Percentiles rank a stretch among this genome's conserved stretches.
Evolutionary conservation across 2,329 filamentous ascomycete species (phyloP).

Genomic region (Stenocarpella maydis): DNA sequence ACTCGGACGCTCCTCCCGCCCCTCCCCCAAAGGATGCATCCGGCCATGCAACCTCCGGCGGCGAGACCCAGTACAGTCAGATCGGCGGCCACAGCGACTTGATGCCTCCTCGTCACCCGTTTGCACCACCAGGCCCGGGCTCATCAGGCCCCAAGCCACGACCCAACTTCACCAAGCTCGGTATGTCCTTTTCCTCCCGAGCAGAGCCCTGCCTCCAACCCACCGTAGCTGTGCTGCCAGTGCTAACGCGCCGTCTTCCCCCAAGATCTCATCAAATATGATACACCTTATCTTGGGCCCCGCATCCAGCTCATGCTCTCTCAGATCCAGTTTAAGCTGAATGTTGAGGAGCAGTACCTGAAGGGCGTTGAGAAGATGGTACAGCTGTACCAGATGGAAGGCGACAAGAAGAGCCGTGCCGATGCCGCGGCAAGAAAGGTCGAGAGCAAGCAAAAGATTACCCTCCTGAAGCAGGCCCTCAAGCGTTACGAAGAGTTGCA

Average conservation of each 20-base stretch:
- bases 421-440: constrained; percentile 90
- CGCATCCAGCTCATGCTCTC: constrained; percentile 99
- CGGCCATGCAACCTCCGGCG: constrained; percentile 34
- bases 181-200: constrained; percentile 58
- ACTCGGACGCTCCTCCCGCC: constrained; percentile 59
- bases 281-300: constrained; percentile 92
- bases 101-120: constrained; percentile 84
- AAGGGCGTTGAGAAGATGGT: constrained; percentile 99
- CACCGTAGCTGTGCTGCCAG: background rate
- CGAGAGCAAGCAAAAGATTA: constrained; percentile 98
- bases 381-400: constrained; percentile 95
- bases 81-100: constrained; percentile 73
- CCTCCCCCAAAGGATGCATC: constrained; percentile 78
- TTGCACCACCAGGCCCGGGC: constrained; percentile 74
- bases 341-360: constrained; percentile 98
- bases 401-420: constrained; percentile 92
- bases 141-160: constrained; percentile 73
- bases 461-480: constrained; percentile 91
- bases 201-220: background rate
- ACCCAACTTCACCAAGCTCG: constrained; percentile 95
- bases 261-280: constrained; percentile 96
- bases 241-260: constrained; percentile 28
- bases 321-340: constrained; percentile 98
- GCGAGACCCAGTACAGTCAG: constrained; percentile 57
- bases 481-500: constrained; percentile 98